Evolutionary conservation across 768 basidiomycete genomes (phyloP).

Genomic region (Pleurotus sapidus): DNA sequence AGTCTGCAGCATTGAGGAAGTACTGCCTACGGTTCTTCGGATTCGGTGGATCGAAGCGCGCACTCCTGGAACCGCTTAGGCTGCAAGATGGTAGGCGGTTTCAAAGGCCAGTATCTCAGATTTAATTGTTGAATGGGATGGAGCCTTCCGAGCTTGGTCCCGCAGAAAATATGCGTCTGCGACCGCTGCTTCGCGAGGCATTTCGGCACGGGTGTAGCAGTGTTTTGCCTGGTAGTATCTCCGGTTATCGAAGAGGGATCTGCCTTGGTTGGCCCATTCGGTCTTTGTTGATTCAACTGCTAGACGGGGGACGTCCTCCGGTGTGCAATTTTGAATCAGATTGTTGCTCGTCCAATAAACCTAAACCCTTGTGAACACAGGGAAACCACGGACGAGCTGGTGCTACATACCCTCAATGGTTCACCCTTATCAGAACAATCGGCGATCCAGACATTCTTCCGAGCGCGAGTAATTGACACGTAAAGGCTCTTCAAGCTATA

Average conservation of each 20-base stretch:
- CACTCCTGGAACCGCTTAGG: conserved; percentile 48
- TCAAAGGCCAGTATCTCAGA: conserved; percentile 14
- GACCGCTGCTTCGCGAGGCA: conserved; percentile 39
- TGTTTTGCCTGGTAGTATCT: conserved; percentile 53
- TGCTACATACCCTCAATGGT: conserved; percentile 49
- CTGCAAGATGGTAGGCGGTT: conserved; percentile 41
- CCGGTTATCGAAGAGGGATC: conserved; percentile 34
- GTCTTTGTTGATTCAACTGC: conserved; percentile 48
- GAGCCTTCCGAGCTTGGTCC: conserved; percentile 41
- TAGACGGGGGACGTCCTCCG: conserved; percentile 49
- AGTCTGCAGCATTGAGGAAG: conserved; percentile 42
- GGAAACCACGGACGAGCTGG: not conserved
- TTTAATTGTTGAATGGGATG: conserved; percentile 19
- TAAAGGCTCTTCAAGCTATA: conserved; percentile 68
- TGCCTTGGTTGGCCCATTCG: conserved; percentile 34
- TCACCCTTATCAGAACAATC: conserved; percentile 56
- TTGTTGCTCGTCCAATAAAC: conserved; percentile 44
- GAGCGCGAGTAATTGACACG: conserved; percentile 68
- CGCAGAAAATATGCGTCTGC: conserved; percentile 54
- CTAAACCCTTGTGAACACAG: conserved; percentile 25
- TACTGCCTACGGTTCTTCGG: conserved; percentile 29
- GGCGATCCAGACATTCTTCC: conserved; percentile 68
- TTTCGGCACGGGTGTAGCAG: conserved; percentile 47
- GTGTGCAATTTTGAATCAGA: conserved; percentile 46
- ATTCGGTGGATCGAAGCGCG: conserved; percentile 25